Base-by-base conservation (phyloP, 148 eudicot genomes). In the Euryodendron excelsum region DNA sequence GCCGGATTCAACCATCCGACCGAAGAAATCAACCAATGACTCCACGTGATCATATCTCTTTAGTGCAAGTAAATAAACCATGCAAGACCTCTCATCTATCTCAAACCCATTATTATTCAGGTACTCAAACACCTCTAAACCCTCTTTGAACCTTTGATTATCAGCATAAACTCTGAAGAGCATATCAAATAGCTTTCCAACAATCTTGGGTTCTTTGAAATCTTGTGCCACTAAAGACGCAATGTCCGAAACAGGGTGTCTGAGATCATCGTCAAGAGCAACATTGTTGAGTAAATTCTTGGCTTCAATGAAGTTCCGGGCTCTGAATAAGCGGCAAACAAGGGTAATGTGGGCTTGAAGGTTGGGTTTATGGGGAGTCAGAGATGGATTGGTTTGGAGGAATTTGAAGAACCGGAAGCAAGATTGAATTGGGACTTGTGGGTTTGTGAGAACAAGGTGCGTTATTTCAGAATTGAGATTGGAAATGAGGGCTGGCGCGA, bases 51-150 rank as follows among this genome's bases (percentile, higher is more conserved):
- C 62, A 80, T 80, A 48, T 65, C 79, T 89, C 86, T 89, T 93
- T 28, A 90, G 45, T 21, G 90, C 89, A 81, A 91, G 85, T 82
- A 95, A 87, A 58, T 81, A 91, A 82, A 90, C 90, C 93, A 90
- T 93, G 84, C 96, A 93, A 82, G 94, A 90, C 68, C 90, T 89
- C 74, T 93, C 97, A 65, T 90, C 94, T 73, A 91, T 81, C 79
- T 69, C 78, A 77, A 86, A 77, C 84, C 88, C 89, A 53, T 81
- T 86, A 20, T 67, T 83, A 76, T 62, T 52, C 94, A 90, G 81
- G 76, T 87, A 80, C 69, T 93, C 96, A 78, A 93, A 95, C 78
- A 91, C 88, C 83, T 93, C 89, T 67, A 88, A 72, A 62, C 90
- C 91, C 84, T 86, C 90, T 80, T 72, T 68, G 74, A 90, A 91